phyloP scores from a whole-genome alignment of 345 rosid species.

The Sonneratia alba region DNA sequence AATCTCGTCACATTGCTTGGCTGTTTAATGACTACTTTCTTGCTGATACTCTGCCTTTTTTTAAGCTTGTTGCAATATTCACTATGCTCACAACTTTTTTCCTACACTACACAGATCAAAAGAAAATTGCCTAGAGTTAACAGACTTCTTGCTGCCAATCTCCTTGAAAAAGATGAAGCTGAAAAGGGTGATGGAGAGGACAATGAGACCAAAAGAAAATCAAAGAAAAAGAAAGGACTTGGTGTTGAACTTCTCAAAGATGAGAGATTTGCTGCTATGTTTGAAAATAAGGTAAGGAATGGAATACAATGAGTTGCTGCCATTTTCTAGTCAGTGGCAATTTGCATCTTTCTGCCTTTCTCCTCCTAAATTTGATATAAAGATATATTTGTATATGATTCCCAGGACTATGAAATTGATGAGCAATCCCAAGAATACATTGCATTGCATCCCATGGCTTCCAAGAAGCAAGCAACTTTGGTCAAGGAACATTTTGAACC shows the following conservation, averaged over 20 bases:
- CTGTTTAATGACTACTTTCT: neutral
- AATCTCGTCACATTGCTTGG: conserved; percentile 2
- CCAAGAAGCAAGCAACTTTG: conserved; percentile 51
- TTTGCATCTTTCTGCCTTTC: neutral
- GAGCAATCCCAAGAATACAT: conserved; percentile 49
- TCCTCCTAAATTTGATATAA: conserved; percentile 4
- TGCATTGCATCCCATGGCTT: conserved; percentile 66
- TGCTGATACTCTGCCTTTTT: neutral
- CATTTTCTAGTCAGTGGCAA: neutral
- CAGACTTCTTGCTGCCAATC: conserved; percentile 46
- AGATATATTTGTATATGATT: neutral
- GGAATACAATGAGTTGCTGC: too few relatives aligned
- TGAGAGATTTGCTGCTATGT: conserved; percentile 44
- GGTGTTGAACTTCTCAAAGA: conserved; percentile 39
- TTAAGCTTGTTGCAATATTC: neutral
- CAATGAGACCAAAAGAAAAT: conserved; percentile 45
- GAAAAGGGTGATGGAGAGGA: conserved; percentile 42
- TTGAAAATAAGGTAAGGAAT: conserved; percentile 49
- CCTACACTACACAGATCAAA: conserved; percentile 28
- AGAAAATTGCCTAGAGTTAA: conserved; percentile 72
- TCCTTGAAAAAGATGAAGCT: conserved; percentile 45
- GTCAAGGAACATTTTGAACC: conserved; percentile 83
- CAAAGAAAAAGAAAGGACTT: conserved; percentile 69
- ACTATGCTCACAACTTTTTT: neutral
- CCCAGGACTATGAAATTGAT: conserved; percentile 77